Conservation (phyloP, 2,329 filamentous ascomycete species). For the Metarhizium anisopliae region DNA sequence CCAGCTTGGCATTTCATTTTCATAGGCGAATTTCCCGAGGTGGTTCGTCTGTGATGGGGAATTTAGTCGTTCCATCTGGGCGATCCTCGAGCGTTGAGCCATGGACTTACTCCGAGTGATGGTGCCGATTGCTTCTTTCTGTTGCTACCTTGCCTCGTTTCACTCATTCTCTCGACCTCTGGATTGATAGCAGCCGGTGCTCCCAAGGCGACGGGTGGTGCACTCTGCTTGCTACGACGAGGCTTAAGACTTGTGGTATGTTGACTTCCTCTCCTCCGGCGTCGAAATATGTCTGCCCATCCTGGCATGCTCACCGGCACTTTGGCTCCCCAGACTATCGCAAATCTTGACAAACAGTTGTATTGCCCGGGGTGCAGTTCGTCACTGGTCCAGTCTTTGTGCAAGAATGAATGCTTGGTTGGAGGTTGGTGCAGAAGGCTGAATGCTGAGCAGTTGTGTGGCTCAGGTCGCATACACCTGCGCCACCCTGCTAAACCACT, state of each 20-base stretch:
- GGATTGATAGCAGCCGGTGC: too few relatives aligned
- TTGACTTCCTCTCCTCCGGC: neutral
- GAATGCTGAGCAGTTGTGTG: too few relatives aligned
- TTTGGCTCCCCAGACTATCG: neutral
- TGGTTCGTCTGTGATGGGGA: conserved; percentile 6
- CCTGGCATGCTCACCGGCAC: neutral
- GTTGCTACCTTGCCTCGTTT: neutral
- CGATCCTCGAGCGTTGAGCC: neutral
- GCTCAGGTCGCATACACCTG: too few relatives aligned
- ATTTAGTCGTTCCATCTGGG: too few relatives aligned
- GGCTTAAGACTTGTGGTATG: neutral
- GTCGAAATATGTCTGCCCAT: neutral
- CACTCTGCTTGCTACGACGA: neutral
- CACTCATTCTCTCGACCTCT: neutral
- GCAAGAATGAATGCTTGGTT: too few relatives aligned
- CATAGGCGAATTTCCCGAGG: conserved; percentile 6
- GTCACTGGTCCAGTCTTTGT: too few relatives aligned
- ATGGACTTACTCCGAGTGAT: neutral
- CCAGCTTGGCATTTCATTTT: conserved; percentile 7
- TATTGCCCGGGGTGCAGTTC: neutral
- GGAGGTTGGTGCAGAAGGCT: too few relatives aligned
- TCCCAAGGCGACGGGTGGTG: neutral
- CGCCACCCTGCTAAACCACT: too few relatives aligned
- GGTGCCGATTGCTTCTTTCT: neutral
- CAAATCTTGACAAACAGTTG: neutral